phyloP scores from a whole-genome alignment of 225 moss, liverwort and hornwort genomes.

The Lunularia cruciata region DNA sequence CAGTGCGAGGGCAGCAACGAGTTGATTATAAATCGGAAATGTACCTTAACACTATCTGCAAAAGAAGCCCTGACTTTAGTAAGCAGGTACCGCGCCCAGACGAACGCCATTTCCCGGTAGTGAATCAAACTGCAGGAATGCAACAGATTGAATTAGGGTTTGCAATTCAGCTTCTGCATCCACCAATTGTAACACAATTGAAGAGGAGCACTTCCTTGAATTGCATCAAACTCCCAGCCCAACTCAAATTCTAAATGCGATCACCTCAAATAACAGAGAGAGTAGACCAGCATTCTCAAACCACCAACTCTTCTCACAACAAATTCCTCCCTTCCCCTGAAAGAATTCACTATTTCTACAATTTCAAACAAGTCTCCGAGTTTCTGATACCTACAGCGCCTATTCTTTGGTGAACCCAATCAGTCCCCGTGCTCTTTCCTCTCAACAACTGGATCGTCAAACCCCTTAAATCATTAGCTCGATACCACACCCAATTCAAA shows the following conservation, averaged over 20 bases:
- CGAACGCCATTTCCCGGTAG: slow-evolving; percentile 42
- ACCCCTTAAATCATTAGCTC: neutral
- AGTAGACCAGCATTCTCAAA: no score
- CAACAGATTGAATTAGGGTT: slow-evolving; percentile 5
- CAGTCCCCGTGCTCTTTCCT: neutral
- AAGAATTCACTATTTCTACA: neutral
- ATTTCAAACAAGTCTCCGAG: neutral
- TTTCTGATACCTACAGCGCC: neutral
- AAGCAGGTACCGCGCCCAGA: slow-evolving; percentile 84
- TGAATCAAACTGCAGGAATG: slow-evolving; percentile 11
- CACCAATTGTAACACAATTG: neutral
- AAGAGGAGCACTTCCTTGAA: neutral
- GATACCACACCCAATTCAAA: neutral
- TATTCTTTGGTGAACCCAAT: neutral
- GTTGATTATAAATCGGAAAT: neutral
- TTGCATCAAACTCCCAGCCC: neutral
- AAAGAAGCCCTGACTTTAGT: slow-evolving; percentile 81
- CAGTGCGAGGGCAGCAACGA: neutral
- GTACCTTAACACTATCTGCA: slow-evolving; percentile 80
- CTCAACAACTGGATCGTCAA: neutral
- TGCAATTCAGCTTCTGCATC: neutral
- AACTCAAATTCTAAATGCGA: neutral
- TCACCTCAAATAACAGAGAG: no score
- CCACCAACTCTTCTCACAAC: neutral
- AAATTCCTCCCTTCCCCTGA: neutral